Evolutionary conservation across 2,329 filamentous ascomycete species (phyloP), one percentile per base, ranked within the genome.

Genomic region (Sphaceloma murrayae): DNA sequence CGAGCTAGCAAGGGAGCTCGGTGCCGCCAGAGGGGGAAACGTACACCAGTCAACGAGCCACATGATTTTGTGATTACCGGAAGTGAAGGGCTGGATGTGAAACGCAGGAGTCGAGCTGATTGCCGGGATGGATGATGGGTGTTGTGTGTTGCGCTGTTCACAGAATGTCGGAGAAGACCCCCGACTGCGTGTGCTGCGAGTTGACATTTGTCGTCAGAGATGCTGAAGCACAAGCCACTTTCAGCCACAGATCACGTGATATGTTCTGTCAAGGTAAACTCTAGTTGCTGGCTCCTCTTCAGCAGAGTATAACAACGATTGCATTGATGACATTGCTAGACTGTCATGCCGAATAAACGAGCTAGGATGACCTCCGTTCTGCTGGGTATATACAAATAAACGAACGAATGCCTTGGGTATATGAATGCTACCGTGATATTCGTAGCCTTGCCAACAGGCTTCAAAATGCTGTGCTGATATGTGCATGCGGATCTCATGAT

Each of bases 31-130:
- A 33, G 38, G 18, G n/a, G 39, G 13, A 43, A 29, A 67, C 70
- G 56, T 86, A 93, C 85, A 93, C 86, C 87, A 94, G 77, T 89
- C 87, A 63, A 94, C 69, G 65, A 94, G 83, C 85, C 85, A 94
- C 87, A 94, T 94, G n/a, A 33, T 46, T 56, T 48, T 14, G 31
- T 13, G 42, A 24, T 36, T 19, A 24, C n/a, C n/a, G n/a, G 18
- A 17, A 10, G 27, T 13, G 29, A 16, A 14, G 13, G 26, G 27
- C 17, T 30, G 22, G 24, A 17, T 17, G 24, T 13, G 9, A 16
- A 29, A 22, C 27, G 14, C 7, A 7, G 13, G 24, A 30, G 27
- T 10, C 19, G 33, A 36, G 6, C 24, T 27, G 16, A 11, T 14
- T 13, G 5, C 5, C 3, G 34, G 4, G 21, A 38, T 24, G 34